Evolutionary conservation across 208 protist genomes (phyloP), one percentile per base, ranked within the genome.

Genomic region (Vickermania spadyakhi): DNA sequence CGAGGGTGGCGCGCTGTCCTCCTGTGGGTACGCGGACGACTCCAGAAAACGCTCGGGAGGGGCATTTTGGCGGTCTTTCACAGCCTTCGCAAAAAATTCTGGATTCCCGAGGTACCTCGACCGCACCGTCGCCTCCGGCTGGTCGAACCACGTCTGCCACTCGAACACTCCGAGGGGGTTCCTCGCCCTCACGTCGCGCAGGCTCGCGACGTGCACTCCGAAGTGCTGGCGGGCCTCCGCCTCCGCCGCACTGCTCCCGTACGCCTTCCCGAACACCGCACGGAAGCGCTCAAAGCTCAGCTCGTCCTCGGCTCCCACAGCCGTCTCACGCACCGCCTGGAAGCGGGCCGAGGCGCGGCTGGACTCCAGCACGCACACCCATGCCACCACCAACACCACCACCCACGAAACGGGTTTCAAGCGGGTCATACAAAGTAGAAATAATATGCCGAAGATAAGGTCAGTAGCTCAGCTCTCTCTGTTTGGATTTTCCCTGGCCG

Each of bases 81-180:
- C 59, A 41, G 68, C 58, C 25, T 36, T 31, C 11, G 58, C 28
- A 60, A 75, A 83, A 70, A 78, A 30, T 31, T 26, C 56, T 11
- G 49, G 72, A 31, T 65, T 70, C 66, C 71, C 78, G 51, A 68
- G 53, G 72, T 84, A 78, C 53, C 59, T 58, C 18, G 36, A 11
- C 23, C 51, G 52, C 63, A 91, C 84, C 65, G 87, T 81, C 23
- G 62, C 76, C 23, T 31, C 64, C 11, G 76, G 77, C 41, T 86
- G 51, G 73, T 91, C 81, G 22, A 77, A 81, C 73, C 84, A 87
- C 42, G 56, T 68, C 45, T 70, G 83, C 30, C 80, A 56, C 29
- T 70, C 73, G 62, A 88, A 88, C 31, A 49, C 67, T 25, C 77
- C 83, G 50, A 79, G 59, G 18, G 79, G 72, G 73, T 87, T 85